Evolutionary conservation across 2,329 filamentous ascomycete species (phyloP), one percentile per base, ranked within the genome.

Genomic region (Penicillium sp.): DNA sequence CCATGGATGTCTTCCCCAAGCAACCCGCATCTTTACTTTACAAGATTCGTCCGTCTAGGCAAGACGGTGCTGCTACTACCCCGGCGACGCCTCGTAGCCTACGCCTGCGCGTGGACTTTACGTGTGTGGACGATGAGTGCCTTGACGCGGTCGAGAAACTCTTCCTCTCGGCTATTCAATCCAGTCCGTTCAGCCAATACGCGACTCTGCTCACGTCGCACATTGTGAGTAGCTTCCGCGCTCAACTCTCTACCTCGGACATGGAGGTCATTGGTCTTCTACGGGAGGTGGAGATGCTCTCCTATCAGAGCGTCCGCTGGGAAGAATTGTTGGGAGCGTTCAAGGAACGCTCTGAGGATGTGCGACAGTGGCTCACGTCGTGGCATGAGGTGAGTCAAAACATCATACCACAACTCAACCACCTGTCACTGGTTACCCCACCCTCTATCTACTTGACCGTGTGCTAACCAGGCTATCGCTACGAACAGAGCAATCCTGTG

Each of bases 11-110:
- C 3, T 96, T 94, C 67, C 86, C 89, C 0, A 89, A 89, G 63
- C 91, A 96, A 67, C 91, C 94, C 0, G 89, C 91, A 1, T 90
- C 89, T 14, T 76, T 96, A 10, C 79, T 94, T 0, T 96, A 96
- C 78, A 91, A 88, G 70, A 89, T 97, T 55, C 85, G 65, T 22
- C 71, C 68, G 35, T 66, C 65, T 22, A 56, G 56, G 37, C n/a
- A 18, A 4, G 55, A 65, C 16, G 55, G 59, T 14, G 60, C 62
- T 14, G 59, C 33, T 5, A n/a, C 35, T 33, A 37, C 22, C 24
- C 35, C 67, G 56, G 55, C 71, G 59, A 63, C 69, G 19, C 66
- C 69, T n/a, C 69, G 71, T 13, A 71, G 72, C 24, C 69, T 79
- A 18, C 69, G 88, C 16, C 81, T 98, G 27, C 85, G 85, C 50